Evolutionary conservation across 768 basidiomycete species (phyloP), one percentile per base, ranked within the genome.

Genomic region (Termitomyces sp.): DNA sequence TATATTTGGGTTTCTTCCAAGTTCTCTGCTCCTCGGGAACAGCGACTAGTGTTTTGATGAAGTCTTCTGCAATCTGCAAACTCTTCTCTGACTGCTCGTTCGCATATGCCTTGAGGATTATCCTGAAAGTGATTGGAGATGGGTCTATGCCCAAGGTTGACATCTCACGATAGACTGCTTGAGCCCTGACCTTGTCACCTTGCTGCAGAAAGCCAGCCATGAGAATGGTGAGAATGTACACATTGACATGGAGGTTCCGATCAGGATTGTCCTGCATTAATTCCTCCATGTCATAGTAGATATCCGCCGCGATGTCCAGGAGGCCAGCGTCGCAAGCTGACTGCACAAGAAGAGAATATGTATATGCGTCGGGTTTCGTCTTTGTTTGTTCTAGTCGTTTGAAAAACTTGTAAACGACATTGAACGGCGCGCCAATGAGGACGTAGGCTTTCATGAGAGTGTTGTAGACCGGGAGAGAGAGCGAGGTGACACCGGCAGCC

Each of bases 381-480:
- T 79, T 78, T 7, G 73, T 65, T 35, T 71, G 63, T 53, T 74
- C 68, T 53, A 92, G 70, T 50, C 74, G 77, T 41, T 76, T 71
- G 69, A 94, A 93, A 33, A 91, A 64, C 4, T 72, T 67, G 25
- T 81, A 72, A 38, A 94, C 85, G 25, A 82, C 66, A 31, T 69
- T 67, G 60, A 88, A 89, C 0, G 94, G 92, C 2, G 91, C 83
- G 23, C 89, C 91, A 33, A 91, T 80, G 44, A 88, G 74, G 50
- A 96, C 81, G 63, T 91, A 89, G 2, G 92, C 91, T 69, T 91
- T 91, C 60, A 96, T 72, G 23, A 97, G 76, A 23, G 83, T 83
- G 67, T 93, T 93, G 69, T 84, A 86, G 49, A 87, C 77, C 46
- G 83, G 78, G 64, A 88, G 77, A 39, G 79, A 73, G 36, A 84